Percentiles rank a stretch among this genome's conserved stretches.
phyloP scores from a whole-genome alignment of 2,329 filamentous ascomycete genomes.

The Pezicula carpinea region DNA sequence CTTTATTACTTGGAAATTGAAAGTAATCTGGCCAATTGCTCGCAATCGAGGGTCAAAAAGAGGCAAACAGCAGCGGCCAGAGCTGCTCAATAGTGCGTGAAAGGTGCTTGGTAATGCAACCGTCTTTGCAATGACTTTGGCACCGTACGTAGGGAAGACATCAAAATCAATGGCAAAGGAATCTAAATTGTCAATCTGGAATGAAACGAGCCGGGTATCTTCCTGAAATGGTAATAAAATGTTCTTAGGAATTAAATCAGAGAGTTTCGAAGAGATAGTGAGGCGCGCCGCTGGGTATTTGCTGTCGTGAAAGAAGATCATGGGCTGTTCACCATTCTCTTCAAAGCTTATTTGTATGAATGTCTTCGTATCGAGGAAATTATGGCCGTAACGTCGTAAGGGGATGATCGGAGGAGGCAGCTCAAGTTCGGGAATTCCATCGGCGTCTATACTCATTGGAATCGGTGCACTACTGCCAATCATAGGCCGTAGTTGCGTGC shows the following conservation, averaged over 20 bases:
- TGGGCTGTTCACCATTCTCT: constrained; percentile 65
- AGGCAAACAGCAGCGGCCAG: constrained; percentile 77
- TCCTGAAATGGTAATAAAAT: constrained; percentile 94
- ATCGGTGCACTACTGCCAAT: constrained; percentile 35
- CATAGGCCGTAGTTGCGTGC: constrained; percentile 29
- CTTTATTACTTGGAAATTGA: constrained; percentile 94
- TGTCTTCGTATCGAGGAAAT: constrained; percentile 96
- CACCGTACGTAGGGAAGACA: constrained; percentile 94
- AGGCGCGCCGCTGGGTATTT: constrained; percentile 93
- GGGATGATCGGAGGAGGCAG: constrained; percentile 95
- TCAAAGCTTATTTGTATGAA: constrained; percentile 92
- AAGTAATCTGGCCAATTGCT: constrained; percentile 89
- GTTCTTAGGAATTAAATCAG: constrained; percentile 93
- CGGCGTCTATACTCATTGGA: constrained; percentile 68
- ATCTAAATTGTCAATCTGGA: constrained; percentile 91
- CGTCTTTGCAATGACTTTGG: constrained; percentile 94
- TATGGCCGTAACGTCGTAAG: constrained; percentile 89
- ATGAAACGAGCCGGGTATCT: constrained; percentile 87
- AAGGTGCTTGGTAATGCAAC: constrained; percentile 88
- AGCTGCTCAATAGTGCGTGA: constrained; percentile 67
- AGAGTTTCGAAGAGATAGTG: constrained; percentile 94
- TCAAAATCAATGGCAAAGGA: constrained; percentile 95
- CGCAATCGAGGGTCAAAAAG: constrained; percentile 88
- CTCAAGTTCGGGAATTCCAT: constrained; percentile 87
- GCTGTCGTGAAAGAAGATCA: constrained; percentile 94